Evolutionary conservation across 768 basidiomycete species (phyloP), one percentile per base, ranked within the genome.

Genomic region (Tricholoma terreum): DNA sequence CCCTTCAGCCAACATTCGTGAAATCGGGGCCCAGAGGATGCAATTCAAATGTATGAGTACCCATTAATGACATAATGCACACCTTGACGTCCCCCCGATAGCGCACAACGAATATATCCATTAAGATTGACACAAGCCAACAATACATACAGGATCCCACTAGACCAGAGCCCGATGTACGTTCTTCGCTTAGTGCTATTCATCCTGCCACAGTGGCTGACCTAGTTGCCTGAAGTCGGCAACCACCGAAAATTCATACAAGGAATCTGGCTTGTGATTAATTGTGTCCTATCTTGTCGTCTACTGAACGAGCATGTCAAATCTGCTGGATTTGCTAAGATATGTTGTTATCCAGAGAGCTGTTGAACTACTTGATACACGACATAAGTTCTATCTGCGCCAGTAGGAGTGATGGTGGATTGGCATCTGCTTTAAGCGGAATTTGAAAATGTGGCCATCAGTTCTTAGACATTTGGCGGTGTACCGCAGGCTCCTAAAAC

Each of bases 81-180:
- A 19, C 17, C 42, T 35, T 50, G 21, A 52, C 60, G 31, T 57
- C 56, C 19, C 30, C 24, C 55, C 38, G 6, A 33, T 52, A 80
- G 76, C 71, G 67, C 61, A 76, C 77, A 45, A 77, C 78, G 50
- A 80, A 80, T 59, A 82, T 86, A 60, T 82, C 84, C 33, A 85
- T 87, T 71, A 83, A 84, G 70, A 82, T 86, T 55, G 82, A 86
- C 65, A 85, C 84, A 7, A 84, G 76, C 38, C 76, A 82, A 27
- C 84, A 85, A 55, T 75, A 73, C 48, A 66, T 71, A 48, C 75
- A 69, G 33, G 83, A 84, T 51, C 60, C 57, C 40, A 61, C 55
- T 14, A 43, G 56, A 50, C 57, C 55, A 40, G 61, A 61, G 51
- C 63, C 61, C 21, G 61, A 62, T 58, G 63, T 59, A 58, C 56